A percentile compares a stretch with the other conserved stretches of the same genome.
Evolutionary conservation across 768 basidiomycete genomes (phyloP).

Genomic region (Lentinus tigrinus): DNA sequence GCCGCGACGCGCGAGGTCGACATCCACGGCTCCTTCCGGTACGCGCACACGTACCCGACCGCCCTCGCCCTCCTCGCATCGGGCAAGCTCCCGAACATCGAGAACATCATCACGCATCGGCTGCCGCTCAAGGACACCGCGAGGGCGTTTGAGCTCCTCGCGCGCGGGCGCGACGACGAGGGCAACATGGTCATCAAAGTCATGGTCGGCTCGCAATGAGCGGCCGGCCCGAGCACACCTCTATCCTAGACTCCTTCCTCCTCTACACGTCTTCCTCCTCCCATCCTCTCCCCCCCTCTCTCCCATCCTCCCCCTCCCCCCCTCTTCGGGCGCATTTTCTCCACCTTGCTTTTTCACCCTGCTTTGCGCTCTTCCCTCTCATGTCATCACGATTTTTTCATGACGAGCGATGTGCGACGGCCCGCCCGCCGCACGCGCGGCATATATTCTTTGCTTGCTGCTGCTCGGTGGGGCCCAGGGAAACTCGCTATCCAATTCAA

Average conservation of each 20-base stretch:
- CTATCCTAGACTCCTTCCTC: slow-evolving; percentile 3
- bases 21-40: slow-evolving; percentile 88
- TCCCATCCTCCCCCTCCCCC: not conserved
- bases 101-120: slow-evolving; percentile 79
- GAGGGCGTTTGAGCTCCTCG: slow-evolving; percentile 80
- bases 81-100: slow-evolving; percentile 61
- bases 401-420: slow-evolving; percentile 1
- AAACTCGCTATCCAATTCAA: not conserved
- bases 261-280: not conserved
- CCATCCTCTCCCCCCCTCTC: not conserved
- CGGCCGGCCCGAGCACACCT: not conserved
- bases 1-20: slow-evolving; percentile 90
- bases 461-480: not conserved
- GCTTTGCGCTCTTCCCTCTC: not conserved
- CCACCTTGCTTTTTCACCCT: not conserved
- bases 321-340: not conserved
- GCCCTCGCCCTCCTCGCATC: slow-evolving; percentile 70
- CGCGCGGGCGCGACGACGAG: slow-evolving; percentile 71
- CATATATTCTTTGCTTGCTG: not conserved
- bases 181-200: slow-evolving; percentile 89
- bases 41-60: slow-evolving; percentile 87
- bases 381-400: too few relatives aligned
- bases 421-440: slow-evolving; percentile 9
- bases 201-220: slow-evolving; percentile 54
- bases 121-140: slow-evolving; percentile 62